Conservation (phyloP, 2,329 filamentous ascomycete species). For the Furcasterigmium sp. region DNA sequence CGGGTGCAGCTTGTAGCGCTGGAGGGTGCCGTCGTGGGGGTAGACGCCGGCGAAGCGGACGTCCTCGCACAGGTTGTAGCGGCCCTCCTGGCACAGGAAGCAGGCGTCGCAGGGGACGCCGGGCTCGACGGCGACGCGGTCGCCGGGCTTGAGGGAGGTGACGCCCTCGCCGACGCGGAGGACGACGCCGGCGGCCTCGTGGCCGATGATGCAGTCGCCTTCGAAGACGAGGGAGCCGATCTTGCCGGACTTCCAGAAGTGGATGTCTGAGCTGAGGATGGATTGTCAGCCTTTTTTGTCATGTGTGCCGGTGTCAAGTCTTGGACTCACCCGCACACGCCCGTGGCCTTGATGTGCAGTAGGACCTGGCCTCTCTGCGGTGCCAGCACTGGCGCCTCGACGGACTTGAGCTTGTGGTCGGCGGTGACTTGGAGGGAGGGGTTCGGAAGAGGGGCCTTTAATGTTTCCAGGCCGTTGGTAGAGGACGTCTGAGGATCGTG, state of each 20-base stretch:
- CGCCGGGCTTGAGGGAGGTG: conserved; percentile 47
- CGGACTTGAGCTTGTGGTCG: conserved; percentile 51
- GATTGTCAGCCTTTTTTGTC: no score
- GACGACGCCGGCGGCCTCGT: conserved; percentile 59
- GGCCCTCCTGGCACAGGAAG: conserved; percentile 52
- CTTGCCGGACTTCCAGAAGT: conserved; percentile 61
- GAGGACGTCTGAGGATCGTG: conserved; percentile 1
- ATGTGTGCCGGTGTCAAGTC: no score
- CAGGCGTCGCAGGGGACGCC: conserved; percentile 59
- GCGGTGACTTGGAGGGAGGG: conserved; percentile 55
- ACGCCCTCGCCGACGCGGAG: conserved; percentile 52
- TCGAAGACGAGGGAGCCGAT: conserved; percentile 60
- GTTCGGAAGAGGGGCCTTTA: conserved; percentile 33
- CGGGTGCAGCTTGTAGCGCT: conserved; percentile 56
- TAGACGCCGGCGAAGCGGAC: conserved; percentile 58
- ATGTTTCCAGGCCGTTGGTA: conserved; percentile 5
- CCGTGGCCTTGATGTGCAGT: conserved; percentile 57
- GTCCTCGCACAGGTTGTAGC: conserved; percentile 59
- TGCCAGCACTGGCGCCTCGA: conserved; percentile 50
- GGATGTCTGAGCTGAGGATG: conserved; percentile 52
- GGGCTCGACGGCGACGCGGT: conserved; percentile 62
- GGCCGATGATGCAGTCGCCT: conserved; percentile 60
- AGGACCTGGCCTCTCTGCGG: conserved; percentile 51
- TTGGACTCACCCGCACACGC: conserved; percentile 58
- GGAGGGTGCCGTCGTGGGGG: conserved; percentile 55